Evolutionary conservation across 2,329 filamentous ascomycete genomes (phyloP), one percentile per base, ranked within the genome.

Genomic region (Colletotrichum tropicicola): DNA sequence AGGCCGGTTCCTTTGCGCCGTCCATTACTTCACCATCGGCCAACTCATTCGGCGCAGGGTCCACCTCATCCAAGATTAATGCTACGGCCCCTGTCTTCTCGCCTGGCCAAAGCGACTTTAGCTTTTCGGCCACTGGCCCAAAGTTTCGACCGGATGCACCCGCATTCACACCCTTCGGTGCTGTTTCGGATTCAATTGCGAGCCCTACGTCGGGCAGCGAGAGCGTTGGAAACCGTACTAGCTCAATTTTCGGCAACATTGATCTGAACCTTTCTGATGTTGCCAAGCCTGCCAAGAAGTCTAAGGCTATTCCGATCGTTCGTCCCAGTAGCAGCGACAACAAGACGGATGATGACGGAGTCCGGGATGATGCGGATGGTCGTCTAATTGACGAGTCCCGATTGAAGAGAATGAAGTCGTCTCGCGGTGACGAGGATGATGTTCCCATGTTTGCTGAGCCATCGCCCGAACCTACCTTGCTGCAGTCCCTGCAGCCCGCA

Each of bases 301-400:
- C 90, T 5, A 98, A 96, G 79, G 93, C 93, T 9, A 87, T 97
- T 58, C 92, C 94, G 0, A 97, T 97, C 67, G 79, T 95, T 9
- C 85, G 84, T 39, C 92, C 92, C 1, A 83, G 88, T 61, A 89
- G 82, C 70, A 78, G 68, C 63, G 52, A 58, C n/a, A 45, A 48
- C n/a, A 80, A 82, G 3, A 69, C 73, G 17, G 65, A 70, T 17
- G 68, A 70, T 2, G 69, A 71, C 30, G 68, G 75, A 9, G 74
- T 66, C 0, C 66, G 69, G 6, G 74, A 91, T 62, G 87, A 89
- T 65, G 82, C 85, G 3, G 84, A 90, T 66, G 89, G 89, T 15
- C 87, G 89, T 25, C 77, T 86, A 19, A 59, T 59, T n/a, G 88
- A 92, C 60, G 87, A 91, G 63, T 88, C 88, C 21, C 89, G 93